Conservation (phyloP, 192 early-diverging fungal genomes). For the Piromyces finnis region DNA sequence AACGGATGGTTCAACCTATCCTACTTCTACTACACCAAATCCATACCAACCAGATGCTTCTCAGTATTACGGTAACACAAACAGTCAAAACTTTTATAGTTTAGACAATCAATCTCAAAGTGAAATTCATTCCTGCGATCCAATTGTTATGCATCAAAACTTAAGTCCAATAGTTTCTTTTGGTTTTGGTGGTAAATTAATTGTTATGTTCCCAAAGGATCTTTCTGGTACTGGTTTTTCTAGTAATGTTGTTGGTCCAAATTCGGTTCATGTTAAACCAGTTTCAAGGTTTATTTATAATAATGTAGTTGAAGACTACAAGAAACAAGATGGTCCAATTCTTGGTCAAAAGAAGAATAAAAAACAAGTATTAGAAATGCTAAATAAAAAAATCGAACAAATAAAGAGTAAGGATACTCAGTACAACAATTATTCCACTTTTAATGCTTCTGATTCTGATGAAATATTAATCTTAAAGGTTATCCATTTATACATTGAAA, state of each 20-base stretch:
- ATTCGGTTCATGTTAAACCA: not conserved
- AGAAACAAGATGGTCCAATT: slow-evolving; percentile 1
- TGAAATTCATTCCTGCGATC: not conserved
- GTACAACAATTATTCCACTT: not conserved
- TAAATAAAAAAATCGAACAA: not conserved
- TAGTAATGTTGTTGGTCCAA: not conserved
- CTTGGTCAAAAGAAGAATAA: slow-evolving; percentile 2
- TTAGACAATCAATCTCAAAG: not conserved
- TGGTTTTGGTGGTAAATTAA: slow-evolving; percentile 58
- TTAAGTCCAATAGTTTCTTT: slow-evolving; percentile 37
- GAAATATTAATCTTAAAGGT: slow-evolving; percentile 34
- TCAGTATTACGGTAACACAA: not conserved
- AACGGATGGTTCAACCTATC: not conserved
- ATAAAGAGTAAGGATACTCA: not conserved
- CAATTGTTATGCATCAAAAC: not conserved
- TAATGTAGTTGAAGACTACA: not conserved
- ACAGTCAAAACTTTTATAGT: not conserved
- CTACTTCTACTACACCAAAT: not conserved
- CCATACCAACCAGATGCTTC: not conserved
- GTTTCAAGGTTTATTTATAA: not conserved
- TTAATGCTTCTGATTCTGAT: slow-evolving; percentile 1
- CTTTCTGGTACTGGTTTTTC: not conserved
- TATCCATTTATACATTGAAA: slow-evolving; percentile 37
- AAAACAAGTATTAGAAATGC: slow-evolving; percentile 1
- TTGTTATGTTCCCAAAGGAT: slow-evolving; percentile 36